Percentiles rank a stretch among this genome's conserved stretches.
Evolutionary conservation across 2,329 filamentous ascomycete species (phyloP).

Genomic region (Pseudocercospora cruenta): DNA sequence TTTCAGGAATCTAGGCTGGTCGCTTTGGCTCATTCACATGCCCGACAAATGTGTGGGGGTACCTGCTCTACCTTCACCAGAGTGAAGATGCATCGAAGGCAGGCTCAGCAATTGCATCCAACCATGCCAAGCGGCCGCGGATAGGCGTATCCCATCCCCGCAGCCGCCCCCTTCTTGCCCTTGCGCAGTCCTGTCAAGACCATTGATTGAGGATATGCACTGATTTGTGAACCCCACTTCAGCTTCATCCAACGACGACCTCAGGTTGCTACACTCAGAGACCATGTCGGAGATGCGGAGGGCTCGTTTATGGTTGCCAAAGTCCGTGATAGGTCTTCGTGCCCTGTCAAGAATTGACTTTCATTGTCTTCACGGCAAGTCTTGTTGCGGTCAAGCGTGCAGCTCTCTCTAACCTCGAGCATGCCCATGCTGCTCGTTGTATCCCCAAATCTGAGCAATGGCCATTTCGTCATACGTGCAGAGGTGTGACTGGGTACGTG

Average conservation of each 20-base stretch:
- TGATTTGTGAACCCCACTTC: neutral
- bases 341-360: neutral
- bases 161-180: neutral
- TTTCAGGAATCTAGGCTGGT: neutral
- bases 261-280: neutral
- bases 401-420: neutral
- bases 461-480: slow-evolving; percentile 2
- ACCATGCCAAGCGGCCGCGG: neutral
- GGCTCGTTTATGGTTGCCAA: neutral
- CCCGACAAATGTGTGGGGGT: neutral
- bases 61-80: neutral
- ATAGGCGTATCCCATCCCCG: neutral
- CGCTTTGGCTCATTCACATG: neutral
- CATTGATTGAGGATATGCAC: neutral
- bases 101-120: no score
- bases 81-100: neutral
- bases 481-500: neutral
- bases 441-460: neutral
- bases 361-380: neutral
- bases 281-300: neutral
- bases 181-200: neutral
- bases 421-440: neutral
- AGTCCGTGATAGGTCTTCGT: neutral
- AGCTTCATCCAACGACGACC: neutral
- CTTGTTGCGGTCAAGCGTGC: neutral